Evolutionary conservation across 2,329 filamentous ascomycete species (phyloP), one percentile per base, ranked within the genome.

Genomic region (Cytospora piceae): DNA sequence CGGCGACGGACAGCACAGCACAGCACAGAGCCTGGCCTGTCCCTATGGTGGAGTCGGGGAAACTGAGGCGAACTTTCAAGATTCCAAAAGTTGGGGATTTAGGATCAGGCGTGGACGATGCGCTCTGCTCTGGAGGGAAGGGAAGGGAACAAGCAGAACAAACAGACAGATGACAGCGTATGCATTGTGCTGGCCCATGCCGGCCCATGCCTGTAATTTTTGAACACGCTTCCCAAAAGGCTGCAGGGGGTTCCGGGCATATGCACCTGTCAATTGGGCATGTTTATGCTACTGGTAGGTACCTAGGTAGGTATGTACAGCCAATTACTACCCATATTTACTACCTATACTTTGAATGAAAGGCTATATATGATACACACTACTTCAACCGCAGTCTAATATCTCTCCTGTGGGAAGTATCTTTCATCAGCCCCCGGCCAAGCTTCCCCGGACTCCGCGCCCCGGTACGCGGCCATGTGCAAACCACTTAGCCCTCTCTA

Each of bases 141-240:
- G 37, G 6, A 29, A 22, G 27, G 39, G 46, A 49, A 60, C 37
- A 49, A 31, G 11, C n/a, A 24, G 52, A 17, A 24, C 14, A n/a
- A 34, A 31, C 58, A 60, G 58, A 31, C 58, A 60, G 58, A 60
- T 60, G 58, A 32, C 58, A 60, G 12, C 46, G 46, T 49, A 49
- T 49, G 46, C 46, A 49, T 49, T 49, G 46, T 24, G 20, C 22
- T 49, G 46, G n/a, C 46, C 46, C n/a, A 34, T 49, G 42, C 42
- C 42, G 22, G 42, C 42, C 42, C 37, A 22, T 49, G 46, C 62
- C 66, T 59, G 53, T 65, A 52, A 59, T 37, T 64, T 58, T 61
- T 53, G 57, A 42, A 64, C 65, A 65, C 65, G 63, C 62, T 39
- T 65, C 37, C 54, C 34, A 54, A 56, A 57, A 56, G 55, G 49